Percentiles rank a stretch among this genome's conserved stretches.
Evolutionary conservation across 1,139 yeast species (phyloP).

Genomic region (Kodamaea ohmeri): DNA sequence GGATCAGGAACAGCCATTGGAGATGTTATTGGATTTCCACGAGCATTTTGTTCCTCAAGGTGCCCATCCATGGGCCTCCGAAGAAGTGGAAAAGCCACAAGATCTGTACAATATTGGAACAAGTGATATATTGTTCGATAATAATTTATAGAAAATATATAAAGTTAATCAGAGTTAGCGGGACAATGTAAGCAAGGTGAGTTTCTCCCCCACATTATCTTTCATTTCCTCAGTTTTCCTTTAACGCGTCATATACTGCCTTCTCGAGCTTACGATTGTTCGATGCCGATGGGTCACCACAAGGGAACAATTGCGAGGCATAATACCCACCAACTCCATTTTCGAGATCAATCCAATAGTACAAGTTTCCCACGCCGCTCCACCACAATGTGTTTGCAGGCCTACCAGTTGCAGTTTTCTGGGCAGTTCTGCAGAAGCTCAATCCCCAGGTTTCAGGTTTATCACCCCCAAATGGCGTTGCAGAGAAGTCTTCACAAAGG

Average conservation of each 20-base stretch:
- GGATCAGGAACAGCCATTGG: constrained; percentile 7
- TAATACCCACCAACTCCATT: constrained; percentile 45
- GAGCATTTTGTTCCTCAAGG: constrained; percentile 21
- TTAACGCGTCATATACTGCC: constrained; percentile 18
- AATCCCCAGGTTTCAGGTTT: constrained; percentile 3
- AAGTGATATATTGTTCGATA: constrained; percentile 23
- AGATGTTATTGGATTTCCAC: constrained; percentile 20
- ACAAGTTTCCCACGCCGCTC: constrained; percentile 47
- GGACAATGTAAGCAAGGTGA: neutral
- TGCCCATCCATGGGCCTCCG: constrained; percentile 13
- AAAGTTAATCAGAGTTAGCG: too few relatives aligned
- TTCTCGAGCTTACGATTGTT: constrained; percentile 4
- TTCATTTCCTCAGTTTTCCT: neutral
- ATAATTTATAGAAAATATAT: constrained; percentile 13
- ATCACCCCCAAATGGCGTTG: constrained; percentile 1
- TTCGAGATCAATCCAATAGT: constrained; percentile 45
- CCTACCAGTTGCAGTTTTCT: constrained; percentile 37
- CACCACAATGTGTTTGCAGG: constrained; percentile 40
- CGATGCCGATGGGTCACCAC: constrained; percentile 1
- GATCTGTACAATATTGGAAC: constrained; percentile 21
- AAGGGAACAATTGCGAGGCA: constrained; percentile 41
- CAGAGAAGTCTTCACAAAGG: constrained; percentile 8
- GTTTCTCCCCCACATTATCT: neutral
- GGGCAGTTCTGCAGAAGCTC: constrained; percentile 12
- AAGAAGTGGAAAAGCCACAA: constrained; percentile 13